These are phyloP conservation scores for Trametes elegans DNA, from an alignment of 768 basidiomycete species.

Conservation along the genomic window DNA sequence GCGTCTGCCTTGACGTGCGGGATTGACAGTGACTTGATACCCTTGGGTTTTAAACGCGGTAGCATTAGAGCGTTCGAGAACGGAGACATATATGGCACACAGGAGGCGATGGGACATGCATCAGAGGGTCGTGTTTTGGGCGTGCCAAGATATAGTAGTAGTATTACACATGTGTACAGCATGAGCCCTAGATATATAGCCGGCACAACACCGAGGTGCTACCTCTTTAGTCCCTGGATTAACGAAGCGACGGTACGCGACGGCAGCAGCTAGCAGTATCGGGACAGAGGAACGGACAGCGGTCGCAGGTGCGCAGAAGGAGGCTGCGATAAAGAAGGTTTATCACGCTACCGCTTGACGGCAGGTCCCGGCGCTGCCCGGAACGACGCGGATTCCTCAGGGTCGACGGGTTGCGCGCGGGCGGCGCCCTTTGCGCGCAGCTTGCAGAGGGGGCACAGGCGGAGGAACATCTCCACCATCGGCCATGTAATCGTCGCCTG, in stretches of 20 bases:
- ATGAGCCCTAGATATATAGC: slow-evolving; percentile 6
- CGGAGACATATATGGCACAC: neutral
- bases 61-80: neutral
- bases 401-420: slow-evolving; percentile 4
- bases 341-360: neutral
- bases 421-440: slow-evolving; percentile 37
- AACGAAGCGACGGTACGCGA: neutral
- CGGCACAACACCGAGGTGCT: slow-evolving; percentile 1
- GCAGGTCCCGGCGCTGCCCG: neutral
- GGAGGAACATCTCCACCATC: slow-evolving; percentile 66
- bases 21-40: slow-evolving; percentile 21
- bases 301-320: no score
- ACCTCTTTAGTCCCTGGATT: slow-evolving; percentile 6
- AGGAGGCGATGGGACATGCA: neutral
- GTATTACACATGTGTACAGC: slow-evolving; percentile 9
- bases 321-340: no score
- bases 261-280: no score
- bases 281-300: no score
- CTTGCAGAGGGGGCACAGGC: slow-evolving; percentile 56
- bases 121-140: neutral
- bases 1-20: slow-evolving; percentile 26
- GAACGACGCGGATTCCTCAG: slow-evolving; percentile 15
- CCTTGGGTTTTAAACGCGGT: neutral
- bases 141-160: neutral
- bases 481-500: slow-evolving; percentile 71